Percentiles rank a stretch among this genome's conserved stretches.
Conservation (phyloP, 495 filamentous ascomycete genomes). For the Thozetella sp. region DNA sequence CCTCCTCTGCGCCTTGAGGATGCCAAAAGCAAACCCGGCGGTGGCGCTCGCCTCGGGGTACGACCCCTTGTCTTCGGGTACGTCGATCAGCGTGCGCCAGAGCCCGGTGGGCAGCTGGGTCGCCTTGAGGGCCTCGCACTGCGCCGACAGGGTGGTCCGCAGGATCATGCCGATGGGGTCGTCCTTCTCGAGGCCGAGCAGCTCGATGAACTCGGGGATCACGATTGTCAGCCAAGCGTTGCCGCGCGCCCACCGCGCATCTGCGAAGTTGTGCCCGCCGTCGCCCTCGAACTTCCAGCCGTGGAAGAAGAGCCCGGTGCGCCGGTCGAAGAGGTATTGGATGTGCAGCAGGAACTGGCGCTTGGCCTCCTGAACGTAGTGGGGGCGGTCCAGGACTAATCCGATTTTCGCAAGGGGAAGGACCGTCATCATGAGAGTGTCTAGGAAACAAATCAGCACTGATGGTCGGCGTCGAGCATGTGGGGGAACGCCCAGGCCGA, state of each 20-base stretch:
- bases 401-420: constrained; percentile 77
- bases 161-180: constrained; percentile 66
- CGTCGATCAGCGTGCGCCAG: constrained; percentile 71
- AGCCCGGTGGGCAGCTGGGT: constrained; percentile 59
- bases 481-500: no score
- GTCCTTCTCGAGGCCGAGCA: constrained; percentile 54
- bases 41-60: constrained; percentile 74
- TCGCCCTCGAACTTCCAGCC: constrained; percentile 74
- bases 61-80: constrained; percentile 54
- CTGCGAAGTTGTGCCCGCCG: constrained; percentile 71
- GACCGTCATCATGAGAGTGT: constrained; percentile 82
- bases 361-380: constrained; percentile 75
- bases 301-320: constrained; percentile 71
- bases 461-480: no score
- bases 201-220: constrained; percentile 71
- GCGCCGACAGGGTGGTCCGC: constrained; percentile 60
- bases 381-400: constrained; percentile 58
- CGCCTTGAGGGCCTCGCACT: constrained; percentile 58
- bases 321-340: constrained; percentile 70
- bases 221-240: constrained; percentile 73
- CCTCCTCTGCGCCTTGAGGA: constrained; percentile 69
- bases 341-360: constrained; percentile 72
- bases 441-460: no score
- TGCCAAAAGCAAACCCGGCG: constrained; percentile 75
- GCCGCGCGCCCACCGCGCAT: constrained; percentile 68